phyloP scores from a whole-genome alignment of 2,329 filamentous ascomycete species.

The Pestalotiopsis sp. region DNA sequence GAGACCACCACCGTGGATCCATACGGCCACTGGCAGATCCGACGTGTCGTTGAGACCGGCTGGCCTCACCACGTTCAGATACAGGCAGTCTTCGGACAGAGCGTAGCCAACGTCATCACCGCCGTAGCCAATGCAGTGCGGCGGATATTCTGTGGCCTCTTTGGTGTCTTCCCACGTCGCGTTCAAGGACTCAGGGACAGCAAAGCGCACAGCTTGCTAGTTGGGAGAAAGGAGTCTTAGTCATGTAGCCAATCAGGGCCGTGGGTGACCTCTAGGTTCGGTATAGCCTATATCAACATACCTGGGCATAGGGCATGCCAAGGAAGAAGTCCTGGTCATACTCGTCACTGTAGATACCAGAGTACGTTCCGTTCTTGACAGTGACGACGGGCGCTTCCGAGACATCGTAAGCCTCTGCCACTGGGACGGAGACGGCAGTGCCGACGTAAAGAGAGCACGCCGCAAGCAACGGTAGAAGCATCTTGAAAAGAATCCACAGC shows the following conservation, averaged over 20 bases:
- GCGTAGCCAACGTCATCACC: slow-evolving; percentile 22
- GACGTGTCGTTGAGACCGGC: slow-evolving; percentile 17
- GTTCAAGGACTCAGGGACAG: slow-evolving; percentile 44
- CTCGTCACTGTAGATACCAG: slow-evolving; percentile 33
- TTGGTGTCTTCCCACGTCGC: slow-evolving; percentile 34
- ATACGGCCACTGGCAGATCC: slow-evolving; percentile 52
- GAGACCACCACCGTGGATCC: slow-evolving; percentile 51
- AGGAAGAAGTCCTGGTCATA: slow-evolving; percentile 48
- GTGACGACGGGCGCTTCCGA: slow-evolving; percentile 15
- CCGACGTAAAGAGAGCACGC: slow-evolving; percentile 11
- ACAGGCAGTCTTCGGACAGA: slow-evolving; percentile 29
- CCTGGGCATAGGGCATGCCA: slow-evolving; percentile 53
- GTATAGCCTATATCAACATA: slow-evolving; percentile 31
- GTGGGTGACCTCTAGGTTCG: background rate
- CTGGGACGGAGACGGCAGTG: slow-evolving; percentile 10
- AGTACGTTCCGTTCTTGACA: slow-evolving; percentile 45
- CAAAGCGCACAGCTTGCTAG: slow-evolving; percentile 37
- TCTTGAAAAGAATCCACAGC: slow-evolving; percentile 2
- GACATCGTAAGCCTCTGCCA: background rate
- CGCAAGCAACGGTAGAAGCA: slow-evolving; percentile 13
- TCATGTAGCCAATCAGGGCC: slow-evolving; percentile 25
- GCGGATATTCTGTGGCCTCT: slow-evolving; percentile 40
- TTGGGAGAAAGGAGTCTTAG: slow-evolving; percentile 29
- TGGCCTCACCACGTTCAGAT: slow-evolving; percentile 30
- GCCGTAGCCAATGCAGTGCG: slow-evolving; percentile 45